Evolutionary conservation across 768 basidiomycete genomes (phyloP).

Genomic region (Termitomyces sp.): DNA sequence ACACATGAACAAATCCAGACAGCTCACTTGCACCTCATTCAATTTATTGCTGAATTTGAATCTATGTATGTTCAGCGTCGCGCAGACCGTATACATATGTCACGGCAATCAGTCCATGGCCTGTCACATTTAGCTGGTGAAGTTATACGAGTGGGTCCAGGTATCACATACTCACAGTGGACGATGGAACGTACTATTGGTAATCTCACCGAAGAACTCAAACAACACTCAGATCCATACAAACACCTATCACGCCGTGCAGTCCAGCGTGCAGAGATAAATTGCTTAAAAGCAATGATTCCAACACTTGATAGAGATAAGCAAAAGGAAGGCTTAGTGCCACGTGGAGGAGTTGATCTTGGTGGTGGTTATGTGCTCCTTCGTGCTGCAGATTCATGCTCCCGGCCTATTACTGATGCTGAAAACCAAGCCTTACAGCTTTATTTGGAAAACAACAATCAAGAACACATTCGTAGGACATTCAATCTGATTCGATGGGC

Average conservation of each 20-base stretch:
- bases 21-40: conserved; percentile 9
- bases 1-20: background rate
- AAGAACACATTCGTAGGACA: background rate
- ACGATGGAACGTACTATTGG: conserved; percentile 8
- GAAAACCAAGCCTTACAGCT: background rate
- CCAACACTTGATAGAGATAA: conserved; percentile 1
- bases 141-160: conserved; percentile 18
- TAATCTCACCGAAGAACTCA: conserved; percentile 7
- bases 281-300: conserved; percentile 8
- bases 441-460: background rate
- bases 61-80: conserved; percentile 22
- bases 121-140: conserved; percentile 24
- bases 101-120: conserved; percentile 25
- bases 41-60: conserved; percentile 31
- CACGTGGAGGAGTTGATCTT: background rate
- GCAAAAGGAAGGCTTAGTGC: background rate
- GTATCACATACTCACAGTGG: conserved; percentile 9
- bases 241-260: conserved; percentile 7
- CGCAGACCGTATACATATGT: conserved; percentile 25
- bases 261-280: conserved; percentile 2
- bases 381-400: background rate
- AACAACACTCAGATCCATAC: conserved; percentile 13
- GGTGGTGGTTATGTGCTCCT: background rate
- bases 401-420: background rate
- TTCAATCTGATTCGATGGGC: conserved; percentile 12